A percentile compares a stretch with the other conserved stretches of the same genome.
These are phyloP conservation scores for Xylariaceae sp. DNA, from an alignment of 2,329 filamentous ascomycete species.

Conservation along the genomic window DNA sequence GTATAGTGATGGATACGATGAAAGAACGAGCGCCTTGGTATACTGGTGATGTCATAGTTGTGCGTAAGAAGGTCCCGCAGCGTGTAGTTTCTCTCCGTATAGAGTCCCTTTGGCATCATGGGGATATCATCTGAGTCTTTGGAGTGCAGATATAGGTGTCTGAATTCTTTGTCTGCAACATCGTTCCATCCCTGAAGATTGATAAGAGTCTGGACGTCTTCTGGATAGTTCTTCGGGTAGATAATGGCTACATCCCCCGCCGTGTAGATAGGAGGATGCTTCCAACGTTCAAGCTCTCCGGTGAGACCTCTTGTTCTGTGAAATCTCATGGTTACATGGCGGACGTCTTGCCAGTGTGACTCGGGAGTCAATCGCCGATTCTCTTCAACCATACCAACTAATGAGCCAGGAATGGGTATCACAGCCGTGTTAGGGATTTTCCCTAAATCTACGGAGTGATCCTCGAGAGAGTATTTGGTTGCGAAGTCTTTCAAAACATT, in stretches of 20 bases:
- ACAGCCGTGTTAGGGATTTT: constrained; percentile 28
- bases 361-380: constrained; percentile 72
- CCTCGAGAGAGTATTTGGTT: constrained; percentile 31
- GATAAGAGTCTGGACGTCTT: constrained; percentile 76
- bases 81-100: constrained; percentile 47
- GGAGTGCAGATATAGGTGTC: constrained; percentile 22
- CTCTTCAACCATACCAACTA: constrained; percentile 54
- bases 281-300: constrained; percentile 29
- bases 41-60: constrained; percentile 83
- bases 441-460: constrained; percentile 13
- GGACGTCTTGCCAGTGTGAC: constrained; percentile 90
- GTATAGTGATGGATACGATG: constrained; percentile 73
- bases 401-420: constrained; percentile 55
- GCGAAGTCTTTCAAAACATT: constrained; percentile 36
- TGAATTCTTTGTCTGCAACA: constrained; percentile 67
- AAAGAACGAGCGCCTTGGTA: constrained; percentile 86
- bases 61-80: constrained; percentile 73
- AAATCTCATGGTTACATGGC: constrained; percentile 64
- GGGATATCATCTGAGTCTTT: constrained; percentile 12
- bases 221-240: constrained; percentile 80
- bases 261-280: too few relatives aligned
- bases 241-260: constrained; percentile 81
- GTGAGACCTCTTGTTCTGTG: constrained; percentile 8
- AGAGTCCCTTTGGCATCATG: constrained; percentile 25
- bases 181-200: constrained; percentile 72